Evolutionary conservation across 768 basidiomycete genomes (phyloP).

Genomic region (Trametes sanguinea): DNA sequence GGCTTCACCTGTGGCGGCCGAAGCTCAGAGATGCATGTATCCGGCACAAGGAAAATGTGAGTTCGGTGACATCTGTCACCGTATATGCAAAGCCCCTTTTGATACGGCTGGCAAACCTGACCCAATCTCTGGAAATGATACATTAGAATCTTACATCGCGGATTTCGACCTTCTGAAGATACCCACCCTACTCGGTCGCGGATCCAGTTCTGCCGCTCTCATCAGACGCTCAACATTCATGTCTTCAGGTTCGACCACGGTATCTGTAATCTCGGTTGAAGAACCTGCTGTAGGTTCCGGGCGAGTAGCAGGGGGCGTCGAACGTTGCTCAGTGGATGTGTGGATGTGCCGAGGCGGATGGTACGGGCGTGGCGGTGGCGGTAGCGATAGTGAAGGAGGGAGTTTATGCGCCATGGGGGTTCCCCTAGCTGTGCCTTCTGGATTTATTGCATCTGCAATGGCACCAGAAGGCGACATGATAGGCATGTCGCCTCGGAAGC

Average conservation of each 20-base stretch:
- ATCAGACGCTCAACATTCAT: neutral
- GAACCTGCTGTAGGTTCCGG: neutral
- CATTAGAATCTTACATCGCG: neutral
- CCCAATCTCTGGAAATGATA: neutral
- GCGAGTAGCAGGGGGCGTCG: neutral
- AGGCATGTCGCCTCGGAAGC: neutral
- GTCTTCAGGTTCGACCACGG: neutral
- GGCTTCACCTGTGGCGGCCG: neutral
- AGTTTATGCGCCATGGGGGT: too few relatives aligned
- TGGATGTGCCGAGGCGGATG: too few relatives aligned
- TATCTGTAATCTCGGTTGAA: neutral
- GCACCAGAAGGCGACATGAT: too few relatives aligned
- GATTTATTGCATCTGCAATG: too few relatives aligned
- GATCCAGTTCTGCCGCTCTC: neutral
- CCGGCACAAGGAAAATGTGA: slow-evolving; percentile 13
- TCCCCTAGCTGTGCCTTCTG: too few relatives aligned
- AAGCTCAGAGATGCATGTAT: neutral
- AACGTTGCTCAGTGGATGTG: too few relatives aligned
- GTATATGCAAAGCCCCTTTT: slow-evolving; percentile 13
- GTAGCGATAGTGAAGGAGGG: too few relatives aligned
- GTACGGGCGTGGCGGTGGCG: too few relatives aligned
- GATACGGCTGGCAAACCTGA: slow-evolving; percentile 19
- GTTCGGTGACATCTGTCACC: slow-evolving; percentile 15
- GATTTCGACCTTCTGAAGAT: neutral
- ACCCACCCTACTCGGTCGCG: slow-evolving; percentile 5